Conservation (phyloP, 768 basidiomycete genomes). For the Russula abietina region DNA sequence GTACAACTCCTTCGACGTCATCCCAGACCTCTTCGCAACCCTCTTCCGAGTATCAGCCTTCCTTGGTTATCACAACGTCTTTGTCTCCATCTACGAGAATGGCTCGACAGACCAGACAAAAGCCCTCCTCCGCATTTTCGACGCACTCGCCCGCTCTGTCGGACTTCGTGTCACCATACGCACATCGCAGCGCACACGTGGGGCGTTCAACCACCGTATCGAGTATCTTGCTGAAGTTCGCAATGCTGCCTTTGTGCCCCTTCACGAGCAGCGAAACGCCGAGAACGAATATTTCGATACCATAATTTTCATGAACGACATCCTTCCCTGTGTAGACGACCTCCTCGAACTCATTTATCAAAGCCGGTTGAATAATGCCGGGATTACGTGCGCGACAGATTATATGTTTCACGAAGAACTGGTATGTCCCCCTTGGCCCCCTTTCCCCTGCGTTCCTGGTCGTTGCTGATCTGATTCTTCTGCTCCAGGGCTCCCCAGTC, state of each 20-base stretch:
- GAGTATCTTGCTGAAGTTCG: constrained; percentile 99
- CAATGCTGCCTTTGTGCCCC: constrained; percentile 91
- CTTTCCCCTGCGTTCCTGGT: neutral
- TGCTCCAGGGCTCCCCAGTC: constrained; percentile 64
- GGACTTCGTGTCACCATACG: constrained; percentile 92
- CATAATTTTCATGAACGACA: constrained; percentile 99
- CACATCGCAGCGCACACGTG: constrained; percentile 86
- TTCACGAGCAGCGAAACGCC: constrained; percentile 87
- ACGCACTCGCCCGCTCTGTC: constrained; percentile 82
- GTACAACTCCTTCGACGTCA: constrained; percentile 98
- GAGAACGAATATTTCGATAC: constrained; percentile 94
- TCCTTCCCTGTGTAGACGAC: constrained; percentile 96
- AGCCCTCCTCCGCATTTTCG: constrained; percentile 90
- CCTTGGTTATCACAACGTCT: constrained; percentile 96
- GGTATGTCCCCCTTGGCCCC: constrained; percentile 36
- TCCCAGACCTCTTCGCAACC: constrained; percentile 94
- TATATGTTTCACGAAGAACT: constrained; percentile 99
- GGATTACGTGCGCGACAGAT: constrained; percentile 96
- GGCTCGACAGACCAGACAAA: constrained; percentile 99
- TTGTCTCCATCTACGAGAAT: constrained; percentile 98
- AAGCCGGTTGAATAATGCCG: constrained; percentile 86
- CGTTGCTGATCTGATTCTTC: neutral
- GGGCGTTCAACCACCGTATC: constrained; percentile 98
- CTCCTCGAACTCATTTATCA: constrained; percentile 98
- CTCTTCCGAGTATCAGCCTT: constrained; percentile 90